phyloP scores from a whole-genome alignment of 2,329 filamentous ascomycete genomes.

The Verticillium nonalfalfae region DNA sequence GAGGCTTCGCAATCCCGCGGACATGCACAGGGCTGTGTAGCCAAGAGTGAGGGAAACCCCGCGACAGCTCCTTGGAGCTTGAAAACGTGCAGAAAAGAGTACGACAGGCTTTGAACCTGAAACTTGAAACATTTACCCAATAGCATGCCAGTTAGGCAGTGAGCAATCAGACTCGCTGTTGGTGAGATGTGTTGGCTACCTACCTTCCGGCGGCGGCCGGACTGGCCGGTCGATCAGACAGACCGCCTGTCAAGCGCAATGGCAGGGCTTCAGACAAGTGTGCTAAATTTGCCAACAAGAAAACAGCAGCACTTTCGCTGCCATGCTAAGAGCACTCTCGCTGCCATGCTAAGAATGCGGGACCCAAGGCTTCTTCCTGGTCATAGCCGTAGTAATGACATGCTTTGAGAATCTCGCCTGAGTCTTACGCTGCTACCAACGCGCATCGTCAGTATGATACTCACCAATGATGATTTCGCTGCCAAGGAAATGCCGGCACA shows the following conservation, averaged over 20 bases:
- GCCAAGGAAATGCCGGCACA: neutral
- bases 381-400: neutral
- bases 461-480: no score
- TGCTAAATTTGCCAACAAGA: neutral
- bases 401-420: neutral
- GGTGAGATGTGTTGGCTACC: neutral
- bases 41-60: neutral
- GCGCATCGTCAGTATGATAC: no score
- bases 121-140: neutral
- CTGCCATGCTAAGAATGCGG: neutral
- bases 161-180: neutral
- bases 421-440: no score
- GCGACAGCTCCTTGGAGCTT: neutral
- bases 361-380: neutral
- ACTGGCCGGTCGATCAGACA: neutral
- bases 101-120: neutral
- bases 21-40: neutral
- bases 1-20: neutral
- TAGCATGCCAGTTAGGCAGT: neutral
- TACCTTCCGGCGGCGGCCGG: neutral
- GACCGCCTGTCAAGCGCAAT: neutral
- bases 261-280: neutral
- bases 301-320: neutral
- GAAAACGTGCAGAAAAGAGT: neutral
- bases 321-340: neutral